Evolutionary conservation across 83 land plant genomes (phyloP).

Genomic region (Thuja plicata): DNA sequence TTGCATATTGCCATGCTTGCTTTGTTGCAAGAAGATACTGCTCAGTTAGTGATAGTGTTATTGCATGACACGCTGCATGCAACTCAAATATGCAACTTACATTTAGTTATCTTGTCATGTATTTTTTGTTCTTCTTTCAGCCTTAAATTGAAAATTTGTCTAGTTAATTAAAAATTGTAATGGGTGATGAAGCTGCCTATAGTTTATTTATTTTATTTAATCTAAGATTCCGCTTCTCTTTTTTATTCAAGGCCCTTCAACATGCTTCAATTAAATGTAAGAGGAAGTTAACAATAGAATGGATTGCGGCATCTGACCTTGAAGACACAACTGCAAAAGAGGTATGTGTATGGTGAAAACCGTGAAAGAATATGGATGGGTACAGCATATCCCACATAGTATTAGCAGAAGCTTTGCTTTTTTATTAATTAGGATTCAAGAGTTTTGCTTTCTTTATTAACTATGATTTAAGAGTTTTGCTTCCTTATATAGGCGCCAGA

Average conservation of each 20-base stretch:
- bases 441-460: not conserved
- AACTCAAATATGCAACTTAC: not conserved
- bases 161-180: not conserved
- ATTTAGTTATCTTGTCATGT: not conserved
- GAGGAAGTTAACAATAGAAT: constrained; percentile 74
- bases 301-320: constrained; percentile 89
- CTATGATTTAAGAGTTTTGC: not conserved
- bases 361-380: not conserved
- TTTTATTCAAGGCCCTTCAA: constrained; percentile 68
- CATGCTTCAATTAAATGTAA: constrained; percentile 83
- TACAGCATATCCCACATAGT: not conserved
- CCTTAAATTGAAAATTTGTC: not conserved
- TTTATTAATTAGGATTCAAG: not conserved
- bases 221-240: not conserved
- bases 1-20: not conserved
- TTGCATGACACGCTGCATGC: not conserved
- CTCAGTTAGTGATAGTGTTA: not conserved
- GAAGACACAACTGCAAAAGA: constrained; percentile 59
- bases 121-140: not conserved
- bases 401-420: not conserved
- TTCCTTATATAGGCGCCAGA: constrained; percentile 62
- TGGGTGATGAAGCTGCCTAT: not conserved
- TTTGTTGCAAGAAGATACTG: not conserved
- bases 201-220: not conserved
- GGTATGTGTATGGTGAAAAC: constrained; percentile 38